phyloP scores from a whole-genome alignment of 164 flowering plant genomes.

The Magnolia officinalis region DNA sequence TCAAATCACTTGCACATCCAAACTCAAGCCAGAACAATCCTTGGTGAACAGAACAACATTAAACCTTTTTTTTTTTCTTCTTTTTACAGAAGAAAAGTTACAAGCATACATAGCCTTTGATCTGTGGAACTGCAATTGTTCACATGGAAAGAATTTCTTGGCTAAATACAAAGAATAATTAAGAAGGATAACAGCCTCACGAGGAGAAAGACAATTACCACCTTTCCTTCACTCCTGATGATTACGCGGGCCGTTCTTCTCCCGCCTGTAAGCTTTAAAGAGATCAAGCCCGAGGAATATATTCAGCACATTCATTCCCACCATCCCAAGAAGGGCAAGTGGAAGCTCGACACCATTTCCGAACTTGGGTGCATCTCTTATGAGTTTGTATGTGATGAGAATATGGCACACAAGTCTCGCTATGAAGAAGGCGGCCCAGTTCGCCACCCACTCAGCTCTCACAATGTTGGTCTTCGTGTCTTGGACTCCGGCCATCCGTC shows the following conservation, averaged over 20 bases:
- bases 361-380: slow-evolving; percentile 78
- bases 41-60: no score
- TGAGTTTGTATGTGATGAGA: slow-evolving; percentile 68
- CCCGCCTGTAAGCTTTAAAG: slow-evolving; percentile 58
- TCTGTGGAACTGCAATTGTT: not conserved
- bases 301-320: slow-evolving; percentile 85
- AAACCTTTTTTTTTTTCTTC: not conserved
- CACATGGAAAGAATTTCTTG: not conserved
- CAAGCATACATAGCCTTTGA: not conserved
- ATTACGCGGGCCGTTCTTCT: slow-evolving; percentile 27
- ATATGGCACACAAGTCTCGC: slow-evolving; percentile 64
- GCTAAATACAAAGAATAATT: not conserved
- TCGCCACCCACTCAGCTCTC: slow-evolving; percentile 69
- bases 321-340: slow-evolving; percentile 84
- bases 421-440: slow-evolving; percentile 56
- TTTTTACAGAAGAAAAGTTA: not conserved
- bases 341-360: slow-evolving; percentile 77
- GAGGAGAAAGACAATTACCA: not conserved
- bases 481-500: slow-evolving; percentile 86
- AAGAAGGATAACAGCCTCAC: not conserved
- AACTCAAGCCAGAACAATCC: no score
- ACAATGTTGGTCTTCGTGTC: slow-evolving; percentile 57
- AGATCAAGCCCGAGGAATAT: slow-evolving; percentile 76
- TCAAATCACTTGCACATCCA: no score
- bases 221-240: slow-evolving; percentile 22